Conservation (phyloP, 768 basidiomycete species). For the Myochromella boudieri region DNA sequence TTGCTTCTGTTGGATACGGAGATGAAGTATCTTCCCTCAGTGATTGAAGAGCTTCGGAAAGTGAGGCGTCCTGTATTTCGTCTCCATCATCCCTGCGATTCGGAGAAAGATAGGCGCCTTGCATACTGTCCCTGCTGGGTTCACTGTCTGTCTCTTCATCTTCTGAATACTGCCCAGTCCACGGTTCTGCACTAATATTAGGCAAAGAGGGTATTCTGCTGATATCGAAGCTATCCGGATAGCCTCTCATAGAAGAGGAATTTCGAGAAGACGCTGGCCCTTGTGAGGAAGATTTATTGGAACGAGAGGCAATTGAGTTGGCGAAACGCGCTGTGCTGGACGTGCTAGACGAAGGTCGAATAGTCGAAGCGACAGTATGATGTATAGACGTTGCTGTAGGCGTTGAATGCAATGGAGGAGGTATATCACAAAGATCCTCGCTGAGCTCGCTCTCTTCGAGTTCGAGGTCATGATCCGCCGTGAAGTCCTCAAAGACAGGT, state of each 20-base stretch:
- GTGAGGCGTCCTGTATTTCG: constrained; percentile 40
- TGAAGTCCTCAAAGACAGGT: constrained; percentile 68
- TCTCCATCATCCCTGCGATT: constrained; percentile 40
- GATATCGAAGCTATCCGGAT: constrained; percentile 56
- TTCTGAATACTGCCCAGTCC: constrained; percentile 33
- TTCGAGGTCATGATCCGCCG: constrained; percentile 29
- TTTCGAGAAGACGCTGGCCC: constrained; percentile 29
- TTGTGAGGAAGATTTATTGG: constrained; percentile 43
- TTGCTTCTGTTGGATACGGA: constrained; percentile 32
- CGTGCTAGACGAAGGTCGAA: constrained; percentile 44
- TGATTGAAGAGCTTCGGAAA: constrained; percentile 58
- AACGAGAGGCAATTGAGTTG: constrained; percentile 50
- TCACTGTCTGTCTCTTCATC: constrained; percentile 35
- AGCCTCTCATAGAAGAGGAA: constrained; percentile 30
- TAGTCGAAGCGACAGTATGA: constrained; percentile 43
- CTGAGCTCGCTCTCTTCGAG: constrained; percentile 31
- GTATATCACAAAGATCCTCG: constrained; percentile 38
- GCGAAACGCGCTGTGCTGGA: constrained; percentile 51
- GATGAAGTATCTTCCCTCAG: constrained; percentile 58
- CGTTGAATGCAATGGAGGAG: constrained; percentile 65
- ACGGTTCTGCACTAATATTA: constrained; percentile 30
- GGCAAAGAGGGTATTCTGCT: constrained; percentile 59
- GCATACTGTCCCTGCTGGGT: constrained; percentile 50
- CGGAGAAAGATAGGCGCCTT: constrained; percentile 52
- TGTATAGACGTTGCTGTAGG: constrained; percentile 49